These are phyloP conservation scores for Morella rubra DNA, from an alignment of 306 rosid genomes.

Conservation along the genomic window DNA sequence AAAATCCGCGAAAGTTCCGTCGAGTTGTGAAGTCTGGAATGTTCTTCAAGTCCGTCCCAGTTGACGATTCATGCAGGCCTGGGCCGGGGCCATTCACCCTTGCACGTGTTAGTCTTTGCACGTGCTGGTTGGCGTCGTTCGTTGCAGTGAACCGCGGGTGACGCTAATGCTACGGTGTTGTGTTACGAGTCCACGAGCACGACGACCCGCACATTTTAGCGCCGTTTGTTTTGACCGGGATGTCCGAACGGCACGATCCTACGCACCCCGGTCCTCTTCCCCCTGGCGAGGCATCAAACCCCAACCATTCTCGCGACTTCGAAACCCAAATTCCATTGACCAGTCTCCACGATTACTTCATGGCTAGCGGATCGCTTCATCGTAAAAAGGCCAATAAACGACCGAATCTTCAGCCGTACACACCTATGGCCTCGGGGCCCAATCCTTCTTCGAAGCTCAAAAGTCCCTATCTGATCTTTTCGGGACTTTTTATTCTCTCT, in stretches of 20 bases:
- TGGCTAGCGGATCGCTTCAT: constrained; percentile 53
- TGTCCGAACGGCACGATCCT: too few relatives aligned
- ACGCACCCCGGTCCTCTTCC: too few relatives aligned
- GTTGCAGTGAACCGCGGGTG: too few relatives aligned
- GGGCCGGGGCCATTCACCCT: too few relatives aligned
- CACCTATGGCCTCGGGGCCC: constrained; percentile 52
- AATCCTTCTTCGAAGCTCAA: constrained; percentile 7
- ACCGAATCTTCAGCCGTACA: constrained; percentile 19
- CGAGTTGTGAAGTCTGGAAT: constrained; percentile 5
- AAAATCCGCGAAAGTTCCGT: constrained; percentile 15
- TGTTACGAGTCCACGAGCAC: too few relatives aligned
- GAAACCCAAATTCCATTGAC: constrained; percentile 18
- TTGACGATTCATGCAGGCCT: background rate
- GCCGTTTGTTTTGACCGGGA: too few relatives aligned
- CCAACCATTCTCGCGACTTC: background rate
- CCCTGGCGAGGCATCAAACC: too few relatives aligned
- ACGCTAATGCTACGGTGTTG: too few relatives aligned
- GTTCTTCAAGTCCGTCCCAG: background rate
- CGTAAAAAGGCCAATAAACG: constrained; percentile 40
- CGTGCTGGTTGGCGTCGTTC: background rate
- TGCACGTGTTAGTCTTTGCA: background rate
- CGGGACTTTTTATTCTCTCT: constrained; percentile 29
- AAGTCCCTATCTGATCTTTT: constrained; percentile 30
- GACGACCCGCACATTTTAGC: too few relatives aligned
- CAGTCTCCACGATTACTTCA: constrained; percentile 6